phyloP scores from a whole-genome alignment of 148 eudicot species.

The Cornus controversa region DNA sequence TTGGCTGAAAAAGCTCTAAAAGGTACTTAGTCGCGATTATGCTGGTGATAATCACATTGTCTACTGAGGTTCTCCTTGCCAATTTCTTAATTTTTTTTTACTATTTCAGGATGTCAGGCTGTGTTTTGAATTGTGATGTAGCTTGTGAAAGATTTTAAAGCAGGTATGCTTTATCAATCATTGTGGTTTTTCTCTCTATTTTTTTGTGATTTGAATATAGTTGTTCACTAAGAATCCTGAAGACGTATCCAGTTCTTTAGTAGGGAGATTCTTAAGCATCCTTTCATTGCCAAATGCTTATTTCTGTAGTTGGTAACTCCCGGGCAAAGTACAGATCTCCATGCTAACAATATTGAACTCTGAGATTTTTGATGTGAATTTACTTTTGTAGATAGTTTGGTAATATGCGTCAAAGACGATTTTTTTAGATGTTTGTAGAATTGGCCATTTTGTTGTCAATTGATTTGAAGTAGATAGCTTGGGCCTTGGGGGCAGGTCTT shows the following conservation, averaged over 20 bases:
- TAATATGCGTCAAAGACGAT: not conserved
- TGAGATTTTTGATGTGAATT: not conserved
- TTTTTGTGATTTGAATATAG: not conserved
- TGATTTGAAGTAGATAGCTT: not conserved
- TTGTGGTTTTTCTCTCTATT: no score
- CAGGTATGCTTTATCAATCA: not conserved
- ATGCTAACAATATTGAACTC: not conserved
- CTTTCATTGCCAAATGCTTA: not conserved
- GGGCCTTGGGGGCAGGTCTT: not conserved
- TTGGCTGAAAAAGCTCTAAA: not conserved
- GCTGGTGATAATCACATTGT: not conserved
- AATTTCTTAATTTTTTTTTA: not conserved
- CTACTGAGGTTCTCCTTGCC: not conserved
- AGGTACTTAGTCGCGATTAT: not conserved
- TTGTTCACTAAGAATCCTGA: not conserved
- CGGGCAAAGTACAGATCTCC: not conserved
- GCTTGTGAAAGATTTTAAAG: constrained; percentile 1
- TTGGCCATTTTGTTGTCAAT: not conserved
- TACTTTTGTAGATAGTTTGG: not conserved
- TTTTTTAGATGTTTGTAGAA: not conserved
- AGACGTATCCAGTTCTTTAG: not conserved
- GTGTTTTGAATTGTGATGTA: not conserved
- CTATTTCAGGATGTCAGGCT: no score
- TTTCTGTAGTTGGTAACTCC: not conserved
- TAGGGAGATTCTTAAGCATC: not conserved